Base-by-base conservation (phyloP, 176 grass and related monocot species). In the Paspalum vaginatum region DNA sequence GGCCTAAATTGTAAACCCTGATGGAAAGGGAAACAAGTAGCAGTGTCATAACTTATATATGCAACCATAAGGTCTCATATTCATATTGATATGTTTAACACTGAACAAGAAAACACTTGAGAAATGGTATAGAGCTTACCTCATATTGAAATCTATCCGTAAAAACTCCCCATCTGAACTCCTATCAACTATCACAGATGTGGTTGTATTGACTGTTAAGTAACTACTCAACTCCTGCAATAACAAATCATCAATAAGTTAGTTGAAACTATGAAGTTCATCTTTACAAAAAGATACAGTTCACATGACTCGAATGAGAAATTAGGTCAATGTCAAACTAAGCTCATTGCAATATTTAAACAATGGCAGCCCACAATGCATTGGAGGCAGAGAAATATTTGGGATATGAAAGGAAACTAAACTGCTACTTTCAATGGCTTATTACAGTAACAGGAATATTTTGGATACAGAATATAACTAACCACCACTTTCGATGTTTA, bases 101-200 rank as follows among this genome's bases (percentile, higher is more conserved):
- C 58, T 54, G 17, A 52, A 70, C 22, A 50, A 8, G 22, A 56
- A 5, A 50, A 65, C 49, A 39, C 21, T 49, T 72, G 12, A 13
- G 6, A 74, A 17, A 72, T 78, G 77, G 9, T 22, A 44, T 53
- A 61, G 60, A 66, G 46, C 83, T 72, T 85, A 95, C 93, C 96
- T 99, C 57, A 95, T 79, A 68, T 99, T 95, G 89, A 99, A 99
- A 83, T 93, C 92, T 82, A 99, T 95, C 27, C 93, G 88, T 87
- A 99, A 85, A 70, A 99, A 99, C 55, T 99, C 96, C 17, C 68
- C 85, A 88, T 99, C 93, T 81, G 84, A 85, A 89, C 96, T 99
- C 88, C 86, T 91, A 85, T 99, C 97, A 88, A 99, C 97, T 65
- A 99, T 83, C 68, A 99, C 81, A 79, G 91, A 90, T 82, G 97